Evolutionary conservation across 768 basidiomycete genomes (phyloP).

Genomic region (Lentinula aciculospora): DNA sequence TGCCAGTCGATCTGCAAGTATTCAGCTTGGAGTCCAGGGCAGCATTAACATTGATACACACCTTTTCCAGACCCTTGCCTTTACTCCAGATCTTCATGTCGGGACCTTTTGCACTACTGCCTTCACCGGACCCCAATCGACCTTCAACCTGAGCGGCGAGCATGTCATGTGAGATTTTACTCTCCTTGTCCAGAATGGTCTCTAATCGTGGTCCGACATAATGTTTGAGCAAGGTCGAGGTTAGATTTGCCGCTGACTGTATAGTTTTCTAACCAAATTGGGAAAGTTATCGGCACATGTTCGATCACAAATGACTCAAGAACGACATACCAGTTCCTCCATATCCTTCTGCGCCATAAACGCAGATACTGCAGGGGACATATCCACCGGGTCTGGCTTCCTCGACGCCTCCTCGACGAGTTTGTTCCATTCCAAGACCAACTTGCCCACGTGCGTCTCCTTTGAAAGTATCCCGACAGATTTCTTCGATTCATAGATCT

Average conservation of each 20-base stretch:
- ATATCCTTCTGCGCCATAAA: conserved; percentile 87
- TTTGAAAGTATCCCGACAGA: conserved; percentile 76
- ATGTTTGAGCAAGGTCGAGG: conserved; percentile 78
- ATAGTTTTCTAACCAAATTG: conserved; percentile 58
- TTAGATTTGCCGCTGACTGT: conserved; percentile 69
- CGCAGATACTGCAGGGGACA: conserved; percentile 66
- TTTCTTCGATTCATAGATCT: conserved; percentile 52
- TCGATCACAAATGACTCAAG: neutral
- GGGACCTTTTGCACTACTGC: conserved; percentile 70
- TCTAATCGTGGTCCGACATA: conserved; percentile 88
- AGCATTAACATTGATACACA: conserved; percentile 30
- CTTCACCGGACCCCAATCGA: conserved; percentile 82
- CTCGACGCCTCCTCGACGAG: conserved; percentile 45
- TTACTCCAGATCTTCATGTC: conserved; percentile 93
- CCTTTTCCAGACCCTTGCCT: conserved; percentile 67
- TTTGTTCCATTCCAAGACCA: conserved; percentile 82
- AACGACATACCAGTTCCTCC: conserved; percentile 69
- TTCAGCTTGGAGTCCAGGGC: neutral
- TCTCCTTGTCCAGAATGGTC: conserved; percentile 85
- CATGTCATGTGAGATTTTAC: conserved; percentile 84
- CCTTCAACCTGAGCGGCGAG: conserved; percentile 84
- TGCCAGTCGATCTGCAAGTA: conserved; percentile 73
- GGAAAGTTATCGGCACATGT: conserved; percentile 10
- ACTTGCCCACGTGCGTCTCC: conserved; percentile 81
- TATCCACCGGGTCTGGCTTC: conserved; percentile 76